These are phyloP conservation scores for Marasmius oreades DNA, from an alignment of 1,284 basidiomycete species.

Conservation along the genomic window DNA sequence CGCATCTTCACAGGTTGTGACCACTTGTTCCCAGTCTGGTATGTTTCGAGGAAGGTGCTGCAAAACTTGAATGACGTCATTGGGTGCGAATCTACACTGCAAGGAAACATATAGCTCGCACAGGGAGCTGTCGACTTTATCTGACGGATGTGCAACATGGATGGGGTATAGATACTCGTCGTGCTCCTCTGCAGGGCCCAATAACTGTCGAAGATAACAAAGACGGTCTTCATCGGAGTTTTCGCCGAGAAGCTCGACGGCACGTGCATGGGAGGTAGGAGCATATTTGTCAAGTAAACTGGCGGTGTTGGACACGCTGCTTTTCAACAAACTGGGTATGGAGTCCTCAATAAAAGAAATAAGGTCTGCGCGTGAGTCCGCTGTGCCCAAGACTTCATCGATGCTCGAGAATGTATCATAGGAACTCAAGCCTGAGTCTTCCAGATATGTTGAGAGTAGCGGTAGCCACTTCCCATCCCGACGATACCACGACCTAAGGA, in stretches of 20 bases:
- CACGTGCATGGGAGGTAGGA: conserved; percentile 60
- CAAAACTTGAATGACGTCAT: conserved; percentile 65
- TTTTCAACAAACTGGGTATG: conserved; percentile 61
- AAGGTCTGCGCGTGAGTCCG: conserved; percentile 51
- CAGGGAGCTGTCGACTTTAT: conserved; percentile 45
- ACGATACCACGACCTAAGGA: conserved; percentile 78
- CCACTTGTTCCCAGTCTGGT: conserved; percentile 59
- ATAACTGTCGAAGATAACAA: conserved; percentile 75
- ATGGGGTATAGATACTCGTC: conserved; percentile 31
- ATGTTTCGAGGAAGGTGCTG: conserved; percentile 51
- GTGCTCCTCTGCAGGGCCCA: conserved; percentile 57
- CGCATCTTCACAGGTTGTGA: conserved; percentile 63
- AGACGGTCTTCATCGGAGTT: conserved; percentile 57
- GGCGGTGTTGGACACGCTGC: conserved; percentile 67
- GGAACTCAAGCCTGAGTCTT: conserved; percentile 68
- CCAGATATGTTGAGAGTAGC: conserved; percentile 70
- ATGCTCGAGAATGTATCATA: conserved; percentile 63
- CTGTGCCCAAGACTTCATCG: conserved; percentile 56
- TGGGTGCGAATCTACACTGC: conserved; percentile 69
- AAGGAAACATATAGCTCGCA: conserved; percentile 69
- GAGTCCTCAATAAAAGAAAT: conserved; percentile 47
- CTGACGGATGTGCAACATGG: conserved; percentile 28
- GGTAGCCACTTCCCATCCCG: conserved; percentile 76
- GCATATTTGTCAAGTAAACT: conserved; percentile 69
- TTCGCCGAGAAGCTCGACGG: conserved; percentile 44